These are phyloP conservation scores for Aspergillus sp. DNA, from an alignment of 2,329 filamentous ascomycete species.

Conservation along the genomic window DNA sequence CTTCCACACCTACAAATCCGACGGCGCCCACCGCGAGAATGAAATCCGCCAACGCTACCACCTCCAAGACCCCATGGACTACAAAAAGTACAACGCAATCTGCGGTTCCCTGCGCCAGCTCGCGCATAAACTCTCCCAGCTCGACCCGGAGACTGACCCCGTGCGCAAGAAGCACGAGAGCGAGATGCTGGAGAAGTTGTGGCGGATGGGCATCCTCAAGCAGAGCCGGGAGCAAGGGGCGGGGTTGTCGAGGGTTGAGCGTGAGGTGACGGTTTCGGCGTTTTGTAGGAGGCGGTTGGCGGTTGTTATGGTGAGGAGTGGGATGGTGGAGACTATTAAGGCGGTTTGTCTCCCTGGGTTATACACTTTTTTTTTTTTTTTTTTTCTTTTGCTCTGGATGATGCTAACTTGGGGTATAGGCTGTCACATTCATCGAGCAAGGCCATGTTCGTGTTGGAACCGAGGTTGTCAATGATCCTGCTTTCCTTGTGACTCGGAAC, in stretches of 20 bases:
- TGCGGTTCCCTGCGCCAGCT: constrained; percentile 83
- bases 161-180: constrained; percentile 80
- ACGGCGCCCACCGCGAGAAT: constrained; percentile 80
- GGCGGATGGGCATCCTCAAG: constrained; percentile 82
- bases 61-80: constrained; percentile 85
- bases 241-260: constrained; percentile 67
- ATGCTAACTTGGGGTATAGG: constrained; percentile 20
- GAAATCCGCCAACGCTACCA: constrained; percentile 78
- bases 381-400: background rate
- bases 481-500: constrained; percentile 79
- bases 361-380: constrained; percentile 5
- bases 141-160: constrained; percentile 71
- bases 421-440: constrained; percentile 80
- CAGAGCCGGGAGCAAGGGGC: constrained; percentile 71
- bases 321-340: constrained; percentile 88
- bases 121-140: constrained; percentile 77
- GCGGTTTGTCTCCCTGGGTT: constrained; percentile 49
- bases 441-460: constrained; percentile 89
- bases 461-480: constrained; percentile 83
- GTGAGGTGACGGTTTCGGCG: constrained; percentile 80
- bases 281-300: constrained; percentile 80
- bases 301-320: constrained; percentile 82
- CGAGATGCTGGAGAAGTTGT: constrained; percentile 83
- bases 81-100: constrained; percentile 62
- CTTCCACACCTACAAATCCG: constrained; percentile 89